Conservation (phyloP, 148 eudicot genomes). For the Chenopodium formosanum region DNA sequence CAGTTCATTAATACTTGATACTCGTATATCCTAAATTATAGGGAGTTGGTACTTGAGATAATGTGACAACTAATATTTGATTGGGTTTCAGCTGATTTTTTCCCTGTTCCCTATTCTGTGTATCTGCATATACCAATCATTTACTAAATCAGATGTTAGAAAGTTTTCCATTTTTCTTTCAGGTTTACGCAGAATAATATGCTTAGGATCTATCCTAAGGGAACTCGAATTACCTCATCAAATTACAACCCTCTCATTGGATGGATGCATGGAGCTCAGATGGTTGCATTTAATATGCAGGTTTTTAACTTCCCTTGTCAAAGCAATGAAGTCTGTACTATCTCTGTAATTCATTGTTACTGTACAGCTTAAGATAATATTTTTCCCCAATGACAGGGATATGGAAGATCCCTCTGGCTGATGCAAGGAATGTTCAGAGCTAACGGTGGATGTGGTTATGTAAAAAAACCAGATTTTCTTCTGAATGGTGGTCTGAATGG, state of each 20-base stretch:
- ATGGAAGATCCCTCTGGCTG: slow-evolving; percentile 73
- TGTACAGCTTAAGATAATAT: not conserved
- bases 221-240: slow-evolving; percentile 73
- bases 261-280: slow-evolving; percentile 94
- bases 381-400: slow-evolving; percentile 47
- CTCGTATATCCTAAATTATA: not conserved
- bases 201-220: slow-evolving; percentile 83
- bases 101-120: not conserved
- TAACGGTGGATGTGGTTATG: slow-evolving; percentile 85
- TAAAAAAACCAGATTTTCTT: slow-evolving; percentile 68
- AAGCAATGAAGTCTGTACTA: not conserved
- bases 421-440: slow-evolving; percentile 91
- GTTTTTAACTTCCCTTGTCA: slow-evolving; percentile 24
- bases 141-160: not conserved
- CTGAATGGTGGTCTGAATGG: slow-evolving; percentile 40
- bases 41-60: not conserved
- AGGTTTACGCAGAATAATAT: slow-evolving; percentile 82
- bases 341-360: not conserved
- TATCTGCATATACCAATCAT: not conserved
- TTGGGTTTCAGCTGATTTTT: not conserved
- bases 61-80: not conserved
- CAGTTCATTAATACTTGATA: not conserved
- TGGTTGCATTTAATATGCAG: slow-evolving; percentile 97
- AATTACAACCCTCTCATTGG: slow-evolving; percentile 76
- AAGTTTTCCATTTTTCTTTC: slow-evolving; percentile 7